phyloP scores from a whole-genome alignment of 75 land plant species.

The Isoetes taiwanensis region DNA sequence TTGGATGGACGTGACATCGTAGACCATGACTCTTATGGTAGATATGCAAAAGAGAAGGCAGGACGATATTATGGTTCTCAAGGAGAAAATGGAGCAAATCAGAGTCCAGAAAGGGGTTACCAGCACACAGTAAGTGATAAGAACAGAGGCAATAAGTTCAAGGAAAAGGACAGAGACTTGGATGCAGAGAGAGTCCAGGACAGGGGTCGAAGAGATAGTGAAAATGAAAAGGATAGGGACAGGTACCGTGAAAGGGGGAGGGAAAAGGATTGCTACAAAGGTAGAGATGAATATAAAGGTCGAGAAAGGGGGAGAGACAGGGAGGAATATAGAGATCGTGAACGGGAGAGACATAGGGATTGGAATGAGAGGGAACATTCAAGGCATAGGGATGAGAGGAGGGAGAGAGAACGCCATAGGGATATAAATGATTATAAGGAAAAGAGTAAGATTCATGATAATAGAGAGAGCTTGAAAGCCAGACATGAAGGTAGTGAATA shows the following conservation, averaged over 20 bases:
- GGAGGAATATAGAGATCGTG: neutral
- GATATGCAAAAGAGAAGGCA: neutral
- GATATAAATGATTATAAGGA: constrained; percentile 1
- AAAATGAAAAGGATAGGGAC: constrained; percentile 6
- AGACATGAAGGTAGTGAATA: neutral
- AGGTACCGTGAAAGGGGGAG: neutral
- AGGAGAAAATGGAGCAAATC: constrained; percentile 4
- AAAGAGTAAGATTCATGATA: neutral
- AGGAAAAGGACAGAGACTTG: neutral
- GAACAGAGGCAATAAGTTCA: too few relatives aligned
- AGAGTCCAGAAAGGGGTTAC: neutral
- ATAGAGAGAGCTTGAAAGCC: neutral
- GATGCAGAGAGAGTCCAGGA: neutral
- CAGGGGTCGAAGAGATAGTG: constrained; percentile 6
- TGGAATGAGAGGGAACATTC: neutral
- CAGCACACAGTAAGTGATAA: too few relatives aligned
- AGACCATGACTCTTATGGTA: neutral
- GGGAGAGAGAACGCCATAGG: neutral
- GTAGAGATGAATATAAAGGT: neutral
- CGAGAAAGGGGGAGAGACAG: neutral
- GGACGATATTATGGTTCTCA: neutral
- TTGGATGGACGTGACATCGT: neutral
- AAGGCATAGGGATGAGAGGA: neutral
- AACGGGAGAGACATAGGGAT: constrained; percentile 12
- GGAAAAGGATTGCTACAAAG: constrained; percentile 1